Evolutionary conservation across 352 stramenopile genomes (phyloP).

Genomic region (Plasmopara halstedii): DNA sequence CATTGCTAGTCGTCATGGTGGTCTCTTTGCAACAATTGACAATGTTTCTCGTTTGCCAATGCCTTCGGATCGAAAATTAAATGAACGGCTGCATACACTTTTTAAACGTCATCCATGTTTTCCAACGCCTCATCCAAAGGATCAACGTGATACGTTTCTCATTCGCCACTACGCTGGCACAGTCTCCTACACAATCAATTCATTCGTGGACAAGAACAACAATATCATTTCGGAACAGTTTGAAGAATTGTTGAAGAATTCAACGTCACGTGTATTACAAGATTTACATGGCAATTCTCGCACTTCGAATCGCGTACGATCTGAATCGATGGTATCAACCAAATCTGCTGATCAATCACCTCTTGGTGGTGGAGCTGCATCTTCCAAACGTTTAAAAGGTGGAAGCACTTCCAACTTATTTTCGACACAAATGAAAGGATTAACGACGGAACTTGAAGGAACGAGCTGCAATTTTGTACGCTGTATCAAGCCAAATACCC

Average conservation of each 20-base stretch:
- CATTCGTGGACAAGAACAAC: constrained; percentile 89
- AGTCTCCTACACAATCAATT: constrained; percentile 78
- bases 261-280: constrained; percentile 59
- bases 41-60: constrained; percentile 77
- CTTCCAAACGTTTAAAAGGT: constrained; percentile 54
- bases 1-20: constrained; percentile 73
- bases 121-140: constrained; percentile 76
- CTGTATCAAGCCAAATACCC: constrained; percentile 95
- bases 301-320: constrained; percentile 29
- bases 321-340: constrained; percentile 32
- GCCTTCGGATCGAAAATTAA: constrained; percentile 83
- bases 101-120: constrained; percentile 82
- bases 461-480: constrained; percentile 92
- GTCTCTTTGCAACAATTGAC: constrained; percentile 82
- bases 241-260: constrained; percentile 78
- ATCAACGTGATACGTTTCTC: constrained; percentile 78
- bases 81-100: constrained; percentile 74
- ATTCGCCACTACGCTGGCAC: constrained; percentile 81
- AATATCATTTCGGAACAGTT: constrained; percentile 87
- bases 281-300: constrained; percentile 50
- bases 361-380: constrained; percentile 29
- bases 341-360: constrained; percentile 34
- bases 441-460: constrained; percentile 73
- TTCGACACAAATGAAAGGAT: constrained; percentile 77
- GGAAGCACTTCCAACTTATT: constrained; percentile 68